Percentiles rank a stretch among this genome's conserved stretches.
Conservation (phyloP, 805 yeast genomes). For the Wickerhamiella nectarea region DNA sequence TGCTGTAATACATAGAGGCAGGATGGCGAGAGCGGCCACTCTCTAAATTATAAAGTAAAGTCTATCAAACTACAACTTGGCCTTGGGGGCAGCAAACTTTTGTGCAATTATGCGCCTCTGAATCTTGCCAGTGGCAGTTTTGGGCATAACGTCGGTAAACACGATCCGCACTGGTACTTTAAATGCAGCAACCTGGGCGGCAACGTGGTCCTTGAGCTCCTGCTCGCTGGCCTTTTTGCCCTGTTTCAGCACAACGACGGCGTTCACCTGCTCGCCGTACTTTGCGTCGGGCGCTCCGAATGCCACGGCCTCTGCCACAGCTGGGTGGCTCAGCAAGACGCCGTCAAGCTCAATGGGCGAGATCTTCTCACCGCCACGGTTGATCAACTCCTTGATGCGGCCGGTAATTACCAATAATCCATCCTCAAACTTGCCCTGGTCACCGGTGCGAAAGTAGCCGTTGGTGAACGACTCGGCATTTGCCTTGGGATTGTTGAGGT, state of each 20-base stretch:
- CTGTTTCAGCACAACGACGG: constrained; percentile 46
- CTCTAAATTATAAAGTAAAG: too few relatives aligned
- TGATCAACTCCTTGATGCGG: constrained; percentile 58
- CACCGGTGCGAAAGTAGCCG: constrained; percentile 66
- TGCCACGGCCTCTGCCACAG: constrained; percentile 55
- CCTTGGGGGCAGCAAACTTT: constrained; percentile 28
- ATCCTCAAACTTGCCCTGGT: constrained; percentile 55
- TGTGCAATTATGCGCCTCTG: constrained; percentile 52
- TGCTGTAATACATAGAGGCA: constrained; percentile 23
- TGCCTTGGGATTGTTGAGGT: constrained; percentile 58
- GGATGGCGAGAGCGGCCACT: too few relatives aligned
- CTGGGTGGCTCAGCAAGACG: constrained; percentile 43
- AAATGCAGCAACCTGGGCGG: constrained; percentile 37
- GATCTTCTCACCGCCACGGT: constrained; percentile 68
- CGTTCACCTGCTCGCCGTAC: constrained; percentile 60
- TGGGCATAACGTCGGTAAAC: constrained; percentile 50
- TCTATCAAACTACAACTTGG: constrained; percentile 27
- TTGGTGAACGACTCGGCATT: constrained; percentile 52
- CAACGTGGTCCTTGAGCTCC: constrained; percentile 37
- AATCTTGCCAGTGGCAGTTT: constrained; percentile 67
- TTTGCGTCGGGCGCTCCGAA: constrained; percentile 54
- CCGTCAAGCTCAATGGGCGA: constrained; percentile 61
- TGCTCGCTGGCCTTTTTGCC: constrained; percentile 26
- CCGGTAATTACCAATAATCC: constrained; percentile 53
- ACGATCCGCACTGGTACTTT: constrained; percentile 47